Conservation (phyloP, 495 filamentous ascomycete genomes). For the Penicillium taxi region DNA sequence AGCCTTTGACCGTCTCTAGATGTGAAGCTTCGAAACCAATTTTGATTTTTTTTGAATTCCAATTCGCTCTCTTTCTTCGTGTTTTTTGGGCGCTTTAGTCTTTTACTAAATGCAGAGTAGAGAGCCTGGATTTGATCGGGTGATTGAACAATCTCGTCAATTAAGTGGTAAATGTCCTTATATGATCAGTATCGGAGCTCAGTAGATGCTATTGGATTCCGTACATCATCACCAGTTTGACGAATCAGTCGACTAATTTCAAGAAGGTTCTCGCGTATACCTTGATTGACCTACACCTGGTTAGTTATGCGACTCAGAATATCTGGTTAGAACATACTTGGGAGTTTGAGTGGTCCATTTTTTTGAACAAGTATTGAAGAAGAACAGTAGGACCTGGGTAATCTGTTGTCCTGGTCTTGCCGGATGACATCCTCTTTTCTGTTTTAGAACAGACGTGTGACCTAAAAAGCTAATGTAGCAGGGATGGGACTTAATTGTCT, state of each 20-base stretch:
- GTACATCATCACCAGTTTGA: not conserved
- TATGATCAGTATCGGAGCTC: not conserved
- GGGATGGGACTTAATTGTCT: conserved; percentile 1
- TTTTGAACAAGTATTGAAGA: not conserved
- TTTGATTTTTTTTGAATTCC: not conserved
- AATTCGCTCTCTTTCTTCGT: not conserved
- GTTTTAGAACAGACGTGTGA: not conserved
- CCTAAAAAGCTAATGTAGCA: conserved; percentile 1
- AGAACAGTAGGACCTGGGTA: not conserved
- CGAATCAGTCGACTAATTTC: not conserved
- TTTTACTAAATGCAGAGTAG: not conserved
- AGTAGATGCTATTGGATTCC: not conserved
- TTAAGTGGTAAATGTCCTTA: not conserved
- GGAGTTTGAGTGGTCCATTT: not conserved
- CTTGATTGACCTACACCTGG: not conserved
- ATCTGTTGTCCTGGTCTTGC: not conserved
- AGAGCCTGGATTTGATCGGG: conserved; percentile 1
- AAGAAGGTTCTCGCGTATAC: not conserved
- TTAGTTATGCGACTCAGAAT: not conserved
- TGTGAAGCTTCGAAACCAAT: not conserved
- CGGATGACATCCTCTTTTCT: not conserved
- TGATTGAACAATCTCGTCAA: not conserved
- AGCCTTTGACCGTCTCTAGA: conserved; percentile 1
- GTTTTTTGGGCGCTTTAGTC: not conserved
- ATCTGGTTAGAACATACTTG: not conserved